These are phyloP conservation scores for Penicillium sp. DNA, from an alignment of 2,329 filamentous ascomycete genomes.

Conservation along the genomic window DNA sequence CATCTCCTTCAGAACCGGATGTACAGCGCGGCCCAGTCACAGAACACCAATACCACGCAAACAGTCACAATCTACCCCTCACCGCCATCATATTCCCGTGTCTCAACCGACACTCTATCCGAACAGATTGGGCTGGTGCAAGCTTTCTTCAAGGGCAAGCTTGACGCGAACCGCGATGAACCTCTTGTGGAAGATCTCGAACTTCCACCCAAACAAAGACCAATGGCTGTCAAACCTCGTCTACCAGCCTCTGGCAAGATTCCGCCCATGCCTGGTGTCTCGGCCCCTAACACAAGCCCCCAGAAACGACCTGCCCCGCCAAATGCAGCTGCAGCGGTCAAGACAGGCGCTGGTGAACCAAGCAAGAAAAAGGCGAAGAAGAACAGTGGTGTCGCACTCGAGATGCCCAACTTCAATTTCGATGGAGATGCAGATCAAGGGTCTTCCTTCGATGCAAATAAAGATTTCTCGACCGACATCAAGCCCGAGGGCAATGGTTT, in stretches of 20 bases:
- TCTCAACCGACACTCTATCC: constrained; percentile 76
- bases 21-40: constrained; percentile 78
- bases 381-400: constrained; percentile 36
- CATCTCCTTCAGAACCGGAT: constrained; percentile 92
- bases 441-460: constrained; percentile 7
- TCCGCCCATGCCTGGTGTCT: constrained; percentile 32
- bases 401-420: constrained; percentile 21
- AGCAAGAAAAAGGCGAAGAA: constrained; percentile 48
- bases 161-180: constrained; percentile 80
- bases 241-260: constrained; percentile 51
- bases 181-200: constrained; percentile 93
- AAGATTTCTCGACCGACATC: constrained; percentile 10
- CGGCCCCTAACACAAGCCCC: constrained; percentile 38
- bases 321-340: constrained; percentile 23
- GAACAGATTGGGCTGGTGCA: constrained; percentile 84
- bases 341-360: constrained; percentile 33
- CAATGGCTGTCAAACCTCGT: constrained; percentile 44
- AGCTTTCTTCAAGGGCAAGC: constrained; percentile 86
- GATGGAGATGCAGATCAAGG: constrained; percentile 31
- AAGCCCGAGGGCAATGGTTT: constrained; percentile 6
- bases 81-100: constrained; percentile 71
- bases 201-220: constrained; percentile 83
- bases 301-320: constrained; percentile 42
- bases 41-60: constrained; percentile 58
- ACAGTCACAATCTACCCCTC: constrained; percentile 59